These are phyloP conservation scores for Venturia asperata DNA, from an alignment of 2,329 filamentous ascomycete species.

Conservation along the genomic window DNA sequence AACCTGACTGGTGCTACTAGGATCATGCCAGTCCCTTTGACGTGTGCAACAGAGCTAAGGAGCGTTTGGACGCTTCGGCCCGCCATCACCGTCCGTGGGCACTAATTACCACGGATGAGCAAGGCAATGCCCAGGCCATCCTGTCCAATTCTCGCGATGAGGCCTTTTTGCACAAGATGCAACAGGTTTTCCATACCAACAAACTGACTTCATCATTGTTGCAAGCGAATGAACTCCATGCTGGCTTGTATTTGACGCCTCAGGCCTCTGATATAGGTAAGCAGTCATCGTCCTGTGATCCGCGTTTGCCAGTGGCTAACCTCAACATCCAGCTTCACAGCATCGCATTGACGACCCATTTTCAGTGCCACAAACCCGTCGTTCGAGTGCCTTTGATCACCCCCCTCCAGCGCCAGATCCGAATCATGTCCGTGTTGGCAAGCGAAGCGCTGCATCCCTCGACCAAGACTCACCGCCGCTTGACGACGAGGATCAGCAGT, in stretches of 20 bases:
- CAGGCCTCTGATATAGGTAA: neutral
- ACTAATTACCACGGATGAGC: constrained; percentile 1
- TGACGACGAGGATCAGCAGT: constrained; percentile 21
- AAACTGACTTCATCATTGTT: neutral
- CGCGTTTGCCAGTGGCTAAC: neutral
- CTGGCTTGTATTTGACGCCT: neutral
- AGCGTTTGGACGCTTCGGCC: constrained; percentile 16
- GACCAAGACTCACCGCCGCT: constrained; percentile 7
- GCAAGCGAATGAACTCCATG: neutral
- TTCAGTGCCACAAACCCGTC: neutral
- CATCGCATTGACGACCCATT: neutral
- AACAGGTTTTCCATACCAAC: neutral
- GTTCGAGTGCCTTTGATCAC: neutral
- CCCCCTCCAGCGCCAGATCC: neutral
- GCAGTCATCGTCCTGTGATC: neutral
- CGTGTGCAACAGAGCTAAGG: constrained; percentile 2
- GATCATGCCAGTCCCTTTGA: neutral
- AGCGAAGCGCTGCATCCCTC: neutral
- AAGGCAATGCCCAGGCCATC: neutral
- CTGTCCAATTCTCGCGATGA: constrained; percentile 5
- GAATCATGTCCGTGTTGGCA: neutral
- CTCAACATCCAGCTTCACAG: neutral
- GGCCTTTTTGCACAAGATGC: neutral
- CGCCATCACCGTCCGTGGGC: constrained; percentile 6
- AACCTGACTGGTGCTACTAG: neutral